Base-by-base conservation (phyloP, 2,329 filamentous ascomycete species). In the Penicillium sp. region DNA sequence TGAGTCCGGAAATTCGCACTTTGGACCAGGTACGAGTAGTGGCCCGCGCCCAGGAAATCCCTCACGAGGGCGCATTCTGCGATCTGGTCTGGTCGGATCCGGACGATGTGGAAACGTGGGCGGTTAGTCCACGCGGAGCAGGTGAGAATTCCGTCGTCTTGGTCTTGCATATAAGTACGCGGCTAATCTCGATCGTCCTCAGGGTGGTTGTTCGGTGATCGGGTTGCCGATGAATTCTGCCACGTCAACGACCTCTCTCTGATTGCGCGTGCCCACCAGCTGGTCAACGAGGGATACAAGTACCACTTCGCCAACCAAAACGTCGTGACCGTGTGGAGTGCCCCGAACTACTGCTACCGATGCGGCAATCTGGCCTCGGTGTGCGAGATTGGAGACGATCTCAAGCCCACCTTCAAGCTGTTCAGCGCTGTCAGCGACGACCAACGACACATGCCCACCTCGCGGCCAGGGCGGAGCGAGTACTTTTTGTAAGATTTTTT, bases 301-400 rank as follows among this genome's bases (percentile, higher is more conserved):
- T 97, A 94, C 65, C 91, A 97, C 64, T 97, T 97, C 69, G 78
- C 85, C 38, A 87, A 95, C 64, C 91, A 93, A 70, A 94, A 94
- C 9, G 90, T 96, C 28, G 90, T 95, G 13, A 86, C 82, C 1
- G 82, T 86, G 16, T 86, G 82, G 77, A 80, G 61, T 82, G 86
- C 86, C 27, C 86, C 86, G 46, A 91, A 91, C 68, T 97, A 97
- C 76, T 97, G 91, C 75, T 97, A 98, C 76, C 81, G 91, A 67
- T 98, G 91, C 62, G 93, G 93, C 61, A 98, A 98, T 70, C 87
- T 86, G 46, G 82, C 82, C 14, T 82, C 78, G 4, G 94, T 96
- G 63, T 95, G 95, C 83, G 89, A 89, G 36, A 82, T 96, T 18
- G 83, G 85, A 52, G 84, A 86, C 58, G 85, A 93, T 58, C 75